phyloP scores from a whole-genome alignment of 257 asterid species.

The Apocynum venetum region DNA sequence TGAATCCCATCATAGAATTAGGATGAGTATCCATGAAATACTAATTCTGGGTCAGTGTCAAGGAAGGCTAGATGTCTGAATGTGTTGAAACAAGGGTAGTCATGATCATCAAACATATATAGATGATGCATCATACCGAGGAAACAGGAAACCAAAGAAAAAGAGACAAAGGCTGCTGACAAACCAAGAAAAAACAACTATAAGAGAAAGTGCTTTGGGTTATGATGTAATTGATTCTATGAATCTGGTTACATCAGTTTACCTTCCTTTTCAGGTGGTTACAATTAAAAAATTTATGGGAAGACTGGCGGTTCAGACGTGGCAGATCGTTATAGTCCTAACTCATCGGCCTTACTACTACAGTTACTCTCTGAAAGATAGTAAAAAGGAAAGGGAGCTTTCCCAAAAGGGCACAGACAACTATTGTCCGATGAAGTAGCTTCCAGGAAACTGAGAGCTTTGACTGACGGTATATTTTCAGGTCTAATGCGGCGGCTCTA shows the following conservation, averaged over 20 bases:
- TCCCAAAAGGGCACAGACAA: too few species aligned
- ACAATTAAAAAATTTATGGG: not conserved
- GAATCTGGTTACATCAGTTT: not conserved
- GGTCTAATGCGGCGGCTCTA: not conserved
- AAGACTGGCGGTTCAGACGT: not conserved
- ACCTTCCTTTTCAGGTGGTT: not conserved
- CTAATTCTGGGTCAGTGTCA: not conserved
- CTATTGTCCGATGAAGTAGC: not conserved
- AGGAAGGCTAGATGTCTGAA: not conserved
- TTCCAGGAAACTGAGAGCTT: not conserved
- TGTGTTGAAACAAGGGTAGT: not conserved
- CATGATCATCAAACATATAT: not conserved
- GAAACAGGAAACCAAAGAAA: not conserved
- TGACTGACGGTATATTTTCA: not conserved
- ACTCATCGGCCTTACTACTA: too few species aligned
- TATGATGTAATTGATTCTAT: not conserved
- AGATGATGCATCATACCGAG: not conserved
- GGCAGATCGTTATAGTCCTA: too few species aligned
- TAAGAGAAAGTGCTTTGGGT: not conserved
- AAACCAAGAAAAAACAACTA: not conserved
- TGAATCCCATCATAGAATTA: not conserved
- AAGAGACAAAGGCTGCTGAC: not conserved
- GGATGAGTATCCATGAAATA: not conserved
- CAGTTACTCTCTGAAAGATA: too few species aligned
- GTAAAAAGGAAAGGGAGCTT: too few species aligned